Evolutionary conservation across 257 asterid species (phyloP), one percentile per base, ranked within the genome.

Genomic region (Penstemon davidsonii): DNA sequence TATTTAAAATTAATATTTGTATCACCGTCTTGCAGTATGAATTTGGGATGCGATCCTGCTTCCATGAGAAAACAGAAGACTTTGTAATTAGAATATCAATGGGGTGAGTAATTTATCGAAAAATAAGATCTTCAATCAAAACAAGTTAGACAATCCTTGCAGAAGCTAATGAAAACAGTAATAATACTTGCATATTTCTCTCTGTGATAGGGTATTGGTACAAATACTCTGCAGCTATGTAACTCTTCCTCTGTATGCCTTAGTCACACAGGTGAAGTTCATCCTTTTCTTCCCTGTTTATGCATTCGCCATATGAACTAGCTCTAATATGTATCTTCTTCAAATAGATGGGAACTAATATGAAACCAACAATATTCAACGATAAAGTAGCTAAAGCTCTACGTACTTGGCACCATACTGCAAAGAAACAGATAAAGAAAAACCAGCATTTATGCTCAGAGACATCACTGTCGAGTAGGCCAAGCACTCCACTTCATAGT

Each of bases 181-280:
- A 62, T 64, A 42, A 57, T 45, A 18, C 15, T 5, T 19, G 39
- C 36, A 58, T 7, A 5, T 13, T 11, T 9, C 36, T 43, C 10
- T 12, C n/a, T 71, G 62, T 63, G 25, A 55, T 60, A 87, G 92
- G 80, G 79, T 82, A 12, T 69, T 85, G 50, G 78, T 86, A 57
- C 90, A 85, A 52, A 68, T 85, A 57, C 77, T 86, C 37, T 84
- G 88, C 83, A 86, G 90, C 76, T 86, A 88, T 53, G 88, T 86
- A 1, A 82, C 87, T 64, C 90, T 88, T 50, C 95, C 92, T 39
- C 82, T 82, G 37, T 84, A 86, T 41, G 96, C 92, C 52, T 68
- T 88, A 40, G 90, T 86, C 37, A 82, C 90, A 65, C 96, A 85
- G 86, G 90, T 85, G 25, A 71, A 51, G 37, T 67, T 41, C 54